Percentiles rank a stretch among this genome's conserved stretches.
phyloP scores from a whole-genome alignment of 352 stramenopile species.

The Phytophthora multivora region DNA sequence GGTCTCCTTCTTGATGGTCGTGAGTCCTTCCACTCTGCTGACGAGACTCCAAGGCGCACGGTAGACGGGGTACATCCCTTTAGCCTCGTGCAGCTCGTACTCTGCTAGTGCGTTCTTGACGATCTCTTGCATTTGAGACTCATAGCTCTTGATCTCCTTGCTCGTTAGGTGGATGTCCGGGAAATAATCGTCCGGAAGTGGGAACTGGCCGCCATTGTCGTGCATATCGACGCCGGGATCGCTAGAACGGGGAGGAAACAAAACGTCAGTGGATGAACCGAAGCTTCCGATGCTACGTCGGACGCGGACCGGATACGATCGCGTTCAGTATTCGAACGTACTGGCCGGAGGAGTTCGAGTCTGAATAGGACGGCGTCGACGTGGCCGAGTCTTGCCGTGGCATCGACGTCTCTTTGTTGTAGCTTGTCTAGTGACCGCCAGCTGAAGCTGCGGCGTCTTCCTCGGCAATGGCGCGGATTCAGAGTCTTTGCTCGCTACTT shows the following conservation, averaged over 20 bases:
- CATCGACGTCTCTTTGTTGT: slow-evolving; percentile 23
- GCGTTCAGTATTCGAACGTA: slow-evolving; percentile 11
- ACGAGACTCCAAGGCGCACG: slow-evolving; percentile 36
- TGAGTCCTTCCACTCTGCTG: slow-evolving; percentile 43
- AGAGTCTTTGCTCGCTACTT: slow-evolving; percentile 27
- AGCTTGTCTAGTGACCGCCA: not conserved
- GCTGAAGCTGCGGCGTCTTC: slow-evolving; percentile 1
- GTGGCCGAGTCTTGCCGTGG: slow-evolving; percentile 1
- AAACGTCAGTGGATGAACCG: slow-evolving; percentile 1
- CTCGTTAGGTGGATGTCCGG: slow-evolving; percentile 37
- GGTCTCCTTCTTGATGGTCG: slow-evolving; percentile 43
- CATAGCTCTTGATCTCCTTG: slow-evolving; percentile 36
- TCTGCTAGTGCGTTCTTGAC: slow-evolving; percentile 43
- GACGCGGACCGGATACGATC: not conserved
- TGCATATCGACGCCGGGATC: slow-evolving; percentile 13
- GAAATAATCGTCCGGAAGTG: slow-evolving; percentile 50
- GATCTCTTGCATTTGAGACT: slow-evolving; percentile 42
- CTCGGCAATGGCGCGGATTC: not conserved
- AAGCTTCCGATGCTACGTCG: slow-evolving; percentile 1
- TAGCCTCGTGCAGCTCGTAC: slow-evolving; percentile 47
- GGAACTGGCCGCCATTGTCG: slow-evolving; percentile 41
- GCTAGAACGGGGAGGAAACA: slow-evolving; percentile 6
- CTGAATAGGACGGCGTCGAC: slow-evolving; percentile 13
- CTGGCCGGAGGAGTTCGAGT: slow-evolving; percentile 25
- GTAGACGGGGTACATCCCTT: slow-evolving; percentile 39